A percentile compares a stretch with the other conserved stretches of the same genome.
Conservation (phyloP, 83 land plant genomes). For the Isoetes engelmannii region DNA sequence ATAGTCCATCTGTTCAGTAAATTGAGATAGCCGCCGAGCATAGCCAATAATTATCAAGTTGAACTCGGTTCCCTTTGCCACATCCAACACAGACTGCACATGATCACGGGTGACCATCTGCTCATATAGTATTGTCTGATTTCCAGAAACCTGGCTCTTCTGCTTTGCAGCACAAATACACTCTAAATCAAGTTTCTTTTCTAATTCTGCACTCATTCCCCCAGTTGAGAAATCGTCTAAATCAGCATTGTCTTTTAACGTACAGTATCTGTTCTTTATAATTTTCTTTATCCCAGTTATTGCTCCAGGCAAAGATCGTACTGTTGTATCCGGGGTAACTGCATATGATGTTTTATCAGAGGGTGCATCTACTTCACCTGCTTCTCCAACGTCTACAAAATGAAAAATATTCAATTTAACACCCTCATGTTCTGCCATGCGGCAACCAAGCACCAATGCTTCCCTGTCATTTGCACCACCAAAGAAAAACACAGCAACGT, state of each 20-base stretch:
- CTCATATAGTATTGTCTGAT: neutral
- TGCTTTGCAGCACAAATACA: no score
- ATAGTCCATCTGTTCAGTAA: neutral
- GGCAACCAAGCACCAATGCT: neutral
- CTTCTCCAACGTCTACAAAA: neutral
- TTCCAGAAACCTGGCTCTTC: no score
- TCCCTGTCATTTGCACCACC: neutral
- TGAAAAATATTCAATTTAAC: neutral
- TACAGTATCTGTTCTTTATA: neutral
- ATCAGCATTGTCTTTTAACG: neutral
- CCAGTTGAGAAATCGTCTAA: neutral
- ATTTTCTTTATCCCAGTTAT: neutral
- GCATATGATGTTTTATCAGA: neutral
- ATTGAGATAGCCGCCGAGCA: neutral
- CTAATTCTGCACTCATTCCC: no score
- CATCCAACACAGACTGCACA: neutral
- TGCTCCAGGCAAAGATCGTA: neutral
- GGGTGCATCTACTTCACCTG: neutral
- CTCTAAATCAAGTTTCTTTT: no score
- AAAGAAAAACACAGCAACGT: neutral
- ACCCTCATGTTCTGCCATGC: slow-evolving; percentile 1
- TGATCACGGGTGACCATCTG: neutral
- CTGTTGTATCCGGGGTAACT: neutral
- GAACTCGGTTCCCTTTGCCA: neutral
- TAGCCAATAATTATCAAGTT: neutral